Percentiles rank a stretch among this genome's conserved stretches.
Evolutionary conservation across 495 filamentous ascomycete species (phyloP).

Genomic region (Penicillium cataractarum): DNA sequence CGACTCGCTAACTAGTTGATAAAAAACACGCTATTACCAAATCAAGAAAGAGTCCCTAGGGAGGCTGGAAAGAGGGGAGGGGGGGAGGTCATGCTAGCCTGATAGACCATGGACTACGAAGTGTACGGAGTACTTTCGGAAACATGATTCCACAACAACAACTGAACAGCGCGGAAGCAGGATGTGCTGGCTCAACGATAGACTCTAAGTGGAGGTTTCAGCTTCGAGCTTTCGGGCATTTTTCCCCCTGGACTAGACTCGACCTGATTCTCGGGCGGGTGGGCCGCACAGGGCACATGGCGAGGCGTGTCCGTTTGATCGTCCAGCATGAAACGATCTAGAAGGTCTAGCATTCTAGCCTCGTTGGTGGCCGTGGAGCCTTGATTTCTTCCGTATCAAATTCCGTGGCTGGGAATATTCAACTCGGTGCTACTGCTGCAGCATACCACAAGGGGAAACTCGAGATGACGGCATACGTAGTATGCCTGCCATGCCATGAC

Average conservation of each 20-base stretch:
- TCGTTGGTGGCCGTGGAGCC: conserved; percentile 18
- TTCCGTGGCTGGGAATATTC: conserved; percentile 18
- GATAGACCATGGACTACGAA: not conserved
- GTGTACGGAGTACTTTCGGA: too few relatives aligned
- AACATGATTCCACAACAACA: too few relatives aligned
- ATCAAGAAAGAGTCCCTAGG: conserved; percentile 5
- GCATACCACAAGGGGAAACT: conserved; percentile 17
- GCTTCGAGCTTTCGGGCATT: not conserved
- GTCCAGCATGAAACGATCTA: conserved; percentile 46
- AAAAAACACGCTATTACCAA: conserved; percentile 3
- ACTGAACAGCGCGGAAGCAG: not conserved
- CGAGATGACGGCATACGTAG: conserved; percentile 5
- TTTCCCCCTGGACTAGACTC: conserved; percentile 15
- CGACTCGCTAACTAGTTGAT: conserved; percentile 2
- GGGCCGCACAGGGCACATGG: conserved; percentile 21
- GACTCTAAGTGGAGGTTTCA: conserved; percentile 27
- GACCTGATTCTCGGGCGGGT: conserved; percentile 1
- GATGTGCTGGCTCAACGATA: conserved; percentile 4
- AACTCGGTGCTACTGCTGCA: too few relatives aligned
- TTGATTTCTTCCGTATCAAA: conserved; percentile 7
- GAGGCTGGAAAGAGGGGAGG: not conserved
- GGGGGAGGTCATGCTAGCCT: not conserved
- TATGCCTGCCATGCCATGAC: not conserved
- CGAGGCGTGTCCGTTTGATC: conserved; percentile 40
- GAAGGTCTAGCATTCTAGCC: conserved; percentile 31